Evolutionary conservation across 208 protist species (phyloP), one percentile per base, ranked within the genome.

Genomic region (Perkinsela sp.): DNA sequence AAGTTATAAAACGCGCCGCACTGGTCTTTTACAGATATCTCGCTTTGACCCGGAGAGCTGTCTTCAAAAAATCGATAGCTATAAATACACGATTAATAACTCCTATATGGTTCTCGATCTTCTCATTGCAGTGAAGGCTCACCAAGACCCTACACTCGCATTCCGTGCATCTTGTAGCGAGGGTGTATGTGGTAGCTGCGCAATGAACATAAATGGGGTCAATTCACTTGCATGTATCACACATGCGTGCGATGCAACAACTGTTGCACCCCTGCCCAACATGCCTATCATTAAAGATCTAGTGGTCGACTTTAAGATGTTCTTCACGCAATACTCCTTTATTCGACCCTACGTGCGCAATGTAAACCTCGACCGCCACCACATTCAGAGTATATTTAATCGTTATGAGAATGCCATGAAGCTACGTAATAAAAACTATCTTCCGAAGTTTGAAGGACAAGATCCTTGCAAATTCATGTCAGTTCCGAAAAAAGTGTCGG

Each of bases 161-260:
- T 93, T 93, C 74, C 82, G 87, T 29, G 82, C 79, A 70, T 93
- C 87, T 31, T 93, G 87, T 74, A 90, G 85, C 71, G 85, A 93
- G 74, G 87, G 87, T 16, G 86, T 93, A 48, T 93, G 87, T 71
- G 87, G 87, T n/a, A 90, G 83, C 77, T 93, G 87, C 67, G 87
- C 87, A n/a, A 93, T 93, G 87, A 93, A 88, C 74, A 91, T 93
- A 72, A 93, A 93, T 75, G 87, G 87, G 29, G 83, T 90, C 73
- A 93, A 93, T 81, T 88, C 84, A 40, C 81, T 93, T 28, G 87
- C 87, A 30, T 93, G 87, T 73, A 86, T 91, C 48, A 91, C 83
- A 0, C 88, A 89, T 32, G 85, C 83, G 13, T 76, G 85, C 69
- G 70, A 91, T 15, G 75, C 85, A 31, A 91, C 87, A 16, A 90